Evolutionary conservation across 768 basidiomycete species (phyloP).

Genomic region (Phaffia australis): DNA sequence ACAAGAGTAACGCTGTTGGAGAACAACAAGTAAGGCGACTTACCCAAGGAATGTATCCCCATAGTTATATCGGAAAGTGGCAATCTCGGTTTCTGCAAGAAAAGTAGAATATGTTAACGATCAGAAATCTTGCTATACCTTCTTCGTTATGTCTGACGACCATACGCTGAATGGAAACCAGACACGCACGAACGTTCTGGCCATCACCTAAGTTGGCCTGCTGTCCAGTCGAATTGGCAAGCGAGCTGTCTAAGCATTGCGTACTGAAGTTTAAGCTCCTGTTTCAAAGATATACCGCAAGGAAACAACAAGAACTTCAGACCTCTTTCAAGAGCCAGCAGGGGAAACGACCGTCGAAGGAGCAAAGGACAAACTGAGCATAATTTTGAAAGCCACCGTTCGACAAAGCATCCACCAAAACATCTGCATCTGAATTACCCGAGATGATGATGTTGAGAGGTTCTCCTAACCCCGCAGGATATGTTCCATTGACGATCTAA

Average conservation of each 20-base stretch:
- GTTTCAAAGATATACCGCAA: neutral
- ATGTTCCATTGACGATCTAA: constrained; percentile 22
- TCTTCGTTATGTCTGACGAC: neutral
- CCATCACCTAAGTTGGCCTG: constrained; percentile 74
- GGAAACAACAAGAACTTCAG: neutral
- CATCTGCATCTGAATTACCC: constrained; percentile 57
- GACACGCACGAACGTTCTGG: constrained; percentile 51
- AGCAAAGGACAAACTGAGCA: constrained; percentile 52
- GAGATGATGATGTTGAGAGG: constrained; percentile 75
- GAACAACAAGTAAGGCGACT: neutral
- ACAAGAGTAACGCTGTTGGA: too few relatives aligned
- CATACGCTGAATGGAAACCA: neutral
- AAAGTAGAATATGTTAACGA: neutral
- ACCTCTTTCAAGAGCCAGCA: neutral
- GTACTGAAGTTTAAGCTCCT: constrained; percentile 50
- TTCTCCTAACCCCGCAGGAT: constrained; percentile 56
- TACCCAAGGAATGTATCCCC: constrained; percentile 61
- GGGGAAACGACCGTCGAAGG: neutral
- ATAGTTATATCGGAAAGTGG: constrained; percentile 76
- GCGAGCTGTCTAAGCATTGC: constrained; percentile 62
- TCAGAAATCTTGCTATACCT: neutral
- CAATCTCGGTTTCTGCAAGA: constrained; percentile 60
- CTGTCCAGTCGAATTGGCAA: constrained; percentile 60
- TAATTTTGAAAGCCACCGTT: constrained; percentile 74
- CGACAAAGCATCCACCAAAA: constrained; percentile 48